Evolutionary conservation across 2,329 filamentous ascomycete genomes (phyloP), one percentile per base, ranked within the genome.

Genomic region (Aspergillus intermedius): DNA sequence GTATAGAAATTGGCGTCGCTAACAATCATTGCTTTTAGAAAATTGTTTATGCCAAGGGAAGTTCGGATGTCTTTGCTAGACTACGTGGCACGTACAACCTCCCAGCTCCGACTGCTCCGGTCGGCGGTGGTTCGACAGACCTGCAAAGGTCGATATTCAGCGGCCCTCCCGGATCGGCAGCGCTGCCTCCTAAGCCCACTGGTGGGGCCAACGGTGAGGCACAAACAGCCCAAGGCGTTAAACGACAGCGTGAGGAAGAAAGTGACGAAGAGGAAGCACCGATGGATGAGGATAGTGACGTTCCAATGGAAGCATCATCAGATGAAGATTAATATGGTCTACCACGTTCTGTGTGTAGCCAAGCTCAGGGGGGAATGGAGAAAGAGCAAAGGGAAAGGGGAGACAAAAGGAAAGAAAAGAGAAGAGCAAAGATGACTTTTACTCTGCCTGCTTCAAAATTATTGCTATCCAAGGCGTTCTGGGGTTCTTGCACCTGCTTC

Each of bases 21-120:
- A 19, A 51, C 32, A 48, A 45, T 43, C 42, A 21, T 40, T 35
- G 25, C 5, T 7, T 46, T 17, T 48, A 97, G 91, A 87, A 84
- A 81, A 90, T 98, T 59, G 78, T 85, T 56, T 98, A 97, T 68
- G 90, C 88, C 49, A 95, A 91, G 69, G 83, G 84, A 49, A 91
- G 91, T 65, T 96, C 91, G 3, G 79, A 95, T 67, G 86, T 87
- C 21, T 82, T 98, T 53, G 83, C 89, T 30, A 95, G 95, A 69
- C 82, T 98, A 46, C 91, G 95, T 57, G 93, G 93, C 54, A 91
- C 88, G 12, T 95, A 90, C 72, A 84, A 84, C 63, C 78, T 87
- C 58, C 83, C 88, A 12, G 72, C 75, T 37, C 72, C 76, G 23
- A 76, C 73, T 23, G 76, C 78, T 48, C 37, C 37, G 12, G 73